These are phyloP conservation scores for Austroboletus eburneus DNA, from an alignment of 768 basidiomycete genomes.

Conservation along the genomic window DNA sequence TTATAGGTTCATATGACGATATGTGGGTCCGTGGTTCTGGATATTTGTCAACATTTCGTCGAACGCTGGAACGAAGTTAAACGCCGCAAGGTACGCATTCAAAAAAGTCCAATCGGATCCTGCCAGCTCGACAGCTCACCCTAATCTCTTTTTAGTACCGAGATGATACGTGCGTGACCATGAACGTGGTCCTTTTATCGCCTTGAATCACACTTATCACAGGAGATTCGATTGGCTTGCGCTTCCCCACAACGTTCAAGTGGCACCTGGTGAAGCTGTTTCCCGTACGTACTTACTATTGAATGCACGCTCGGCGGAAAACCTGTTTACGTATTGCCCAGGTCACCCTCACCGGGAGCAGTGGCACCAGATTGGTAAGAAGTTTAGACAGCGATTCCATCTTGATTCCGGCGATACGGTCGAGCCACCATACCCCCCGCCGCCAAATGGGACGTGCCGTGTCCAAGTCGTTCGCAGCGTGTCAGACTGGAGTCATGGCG, in stretches of 20 bases:
- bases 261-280: slow-evolving; percentile 64
- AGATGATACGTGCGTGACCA: slow-evolving; percentile 42
- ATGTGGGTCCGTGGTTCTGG: slow-evolving; percentile 76
- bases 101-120: not conserved
- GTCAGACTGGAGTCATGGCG: slow-evolving; percentile 92
- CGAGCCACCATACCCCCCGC: slow-evolving; percentile 36
- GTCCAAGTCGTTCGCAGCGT: slow-evolving; percentile 86
- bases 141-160: slow-evolving; percentile 20
- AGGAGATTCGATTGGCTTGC: slow-evolving; percentile 68
- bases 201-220: slow-evolving; percentile 5
- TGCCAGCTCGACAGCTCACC: slow-evolving; percentile 4
- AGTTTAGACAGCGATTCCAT: slow-evolving; percentile 66
- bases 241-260: slow-evolving; percentile 65
- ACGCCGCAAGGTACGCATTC: slow-evolving; percentile 59
- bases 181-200: not conserved
- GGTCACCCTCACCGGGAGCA: slow-evolving; percentile 65
- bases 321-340: slow-evolving; percentile 12
- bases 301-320: not conserved
- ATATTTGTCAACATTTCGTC: slow-evolving; percentile 88
- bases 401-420: slow-evolving; percentile 39
- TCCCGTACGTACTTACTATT: slow-evolving; percentile 39
- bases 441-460: slow-evolving; percentile 50
- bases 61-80: slow-evolving; percentile 93
- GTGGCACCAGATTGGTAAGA: slow-evolving; percentile 54
- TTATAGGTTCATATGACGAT: slow-evolving; percentile 79